Evolutionary conservation across 345 rosid genomes (phyloP), one percentile per base, ranked within the genome.

Genomic region (Citrus reticulata): DNA sequence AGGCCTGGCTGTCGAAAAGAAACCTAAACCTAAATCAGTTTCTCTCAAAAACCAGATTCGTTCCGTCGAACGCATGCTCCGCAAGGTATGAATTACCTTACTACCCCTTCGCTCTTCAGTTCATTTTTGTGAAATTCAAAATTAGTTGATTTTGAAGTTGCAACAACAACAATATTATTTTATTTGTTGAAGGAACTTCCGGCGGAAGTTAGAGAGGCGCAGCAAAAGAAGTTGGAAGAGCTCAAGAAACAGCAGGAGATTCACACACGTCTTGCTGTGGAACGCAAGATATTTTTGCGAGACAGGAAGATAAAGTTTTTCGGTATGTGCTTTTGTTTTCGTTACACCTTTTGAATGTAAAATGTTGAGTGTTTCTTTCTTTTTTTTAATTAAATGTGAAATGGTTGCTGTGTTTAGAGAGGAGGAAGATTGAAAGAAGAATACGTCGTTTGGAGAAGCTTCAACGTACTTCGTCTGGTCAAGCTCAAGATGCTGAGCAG

Each of bases 41-140:
- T 89, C 98, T 29, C 87, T 91, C 77, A 96, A 93, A 88, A 96
- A 97, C 77, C 99, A 97, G 89, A 93, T 93, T 74, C 98, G 99
- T 79, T 94, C 98, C 80, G 73, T 88, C 42, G 99, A 92, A 71
- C 99, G 99, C 34, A 91, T 97, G 90, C 98, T 97, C 64, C 98
- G 98, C 77, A 97, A 94, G 95, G 99, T 93, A 49, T 34, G 51
- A 32, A 24, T 17, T 19, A 24, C 22, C 22, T 34, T 17, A 16
- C n/a, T 7, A 65, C 35, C 49, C 75, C 68, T 77, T 46, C 19
- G 49, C 73, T 37, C 70, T 40, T 29, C 25, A 67, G 30, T 39
- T 49, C 24, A 60, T 3, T 46, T 13, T 13, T 35, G 17, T 46
- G 51, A 46, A 46, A 2, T 42, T 42, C 14, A 10, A 11, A 42